A percentile compares a stretch with the other conserved stretches of the same genome.
Conservation (phyloP, 176 grass and related monocot species). For the Rhipidocladum racemiflorum region DNA sequence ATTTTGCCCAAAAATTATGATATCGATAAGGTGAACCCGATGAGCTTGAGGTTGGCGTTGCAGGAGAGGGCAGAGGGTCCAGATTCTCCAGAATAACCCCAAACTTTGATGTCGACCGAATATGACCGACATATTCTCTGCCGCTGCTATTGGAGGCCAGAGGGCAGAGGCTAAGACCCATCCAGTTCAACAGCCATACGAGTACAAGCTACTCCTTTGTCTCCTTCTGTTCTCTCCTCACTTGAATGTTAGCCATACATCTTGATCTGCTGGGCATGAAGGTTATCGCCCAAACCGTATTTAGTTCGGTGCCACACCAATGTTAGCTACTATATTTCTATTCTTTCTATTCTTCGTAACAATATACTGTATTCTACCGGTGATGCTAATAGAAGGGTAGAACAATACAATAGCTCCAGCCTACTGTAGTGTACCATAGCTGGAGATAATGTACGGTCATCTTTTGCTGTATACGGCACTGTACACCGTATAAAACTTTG, state of each 20-base stretch:
- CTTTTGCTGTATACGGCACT: neutral
- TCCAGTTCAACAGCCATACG: neutral
- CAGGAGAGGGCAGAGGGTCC: no score
- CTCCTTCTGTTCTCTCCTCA: neutral
- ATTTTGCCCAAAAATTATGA: no score
- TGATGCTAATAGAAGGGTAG: neutral
- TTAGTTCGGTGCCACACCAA: neutral
- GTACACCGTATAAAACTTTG: neutral
- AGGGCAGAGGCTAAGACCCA: neutral
- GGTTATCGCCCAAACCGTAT: neutral
- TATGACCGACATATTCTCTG: no score
- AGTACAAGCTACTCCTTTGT: constrained; percentile 3
- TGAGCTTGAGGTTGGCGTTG: no score
- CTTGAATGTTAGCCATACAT: constrained; percentile 24
- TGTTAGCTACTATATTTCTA: neutral
- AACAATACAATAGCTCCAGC: neutral
- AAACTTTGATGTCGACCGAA: no score
- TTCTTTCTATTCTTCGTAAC: no score
- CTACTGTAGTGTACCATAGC: neutral
- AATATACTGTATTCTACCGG: neutral
- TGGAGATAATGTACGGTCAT: no score
- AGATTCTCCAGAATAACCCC: no score
- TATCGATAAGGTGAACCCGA: no score
- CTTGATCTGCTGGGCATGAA: constrained; percentile 6
- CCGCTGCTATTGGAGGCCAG: no score